Base-by-base conservation (phyloP, 2,329 filamentous ascomycete species). In the Apiospora phragmitis region DNA sequence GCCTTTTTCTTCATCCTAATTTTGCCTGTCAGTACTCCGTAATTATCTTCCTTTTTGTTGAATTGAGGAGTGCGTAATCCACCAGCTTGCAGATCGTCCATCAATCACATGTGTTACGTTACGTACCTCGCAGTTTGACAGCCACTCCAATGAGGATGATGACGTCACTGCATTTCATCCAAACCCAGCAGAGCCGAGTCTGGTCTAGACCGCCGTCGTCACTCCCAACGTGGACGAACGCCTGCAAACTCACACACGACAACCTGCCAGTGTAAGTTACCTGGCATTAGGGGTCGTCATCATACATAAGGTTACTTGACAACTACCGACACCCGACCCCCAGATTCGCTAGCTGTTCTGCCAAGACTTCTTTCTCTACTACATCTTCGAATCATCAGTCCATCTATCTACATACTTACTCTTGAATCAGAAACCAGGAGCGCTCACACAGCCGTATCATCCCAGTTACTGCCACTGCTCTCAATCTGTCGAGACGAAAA, bases 151-250 rank as follows among this genome's bases (percentile, higher is more conserved):
- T 62, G 32, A 62, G 11, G 3, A 3, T n/a, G n/a, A 62, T 62
- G 55, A 62, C 55, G 55, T 62, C 55, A 62, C 55, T 38, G n/a
- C 32, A 32, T 62, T 62, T 62, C 55, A 62, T 62, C 18, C 55
- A 38, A 21, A 62, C 55, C 21, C 55, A 38, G 55, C 55, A 62
- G 32, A 4, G 11, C 55, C 51, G 8, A 21, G 29, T 59, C 51
- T 59, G 51, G 51, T 59, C 51, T 59, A 59, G 51, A 59, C 51
- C 51, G 21, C 51, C 29, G 29, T 35, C 29, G 29, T 35, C 51
- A 32, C 29, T 35, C 51, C 29, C 51, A 6, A 11, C 29, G 7
- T 62, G 55, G 55, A 62, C 55, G 29, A 62, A 38, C 21, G 21
- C 32, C 55, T 62, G 32, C 32, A 62, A 12, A 62, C 32, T 62